Evolutionary conservation across 75 land plant species (phyloP).

Genomic region (Cryptomeria japonica): DNA sequence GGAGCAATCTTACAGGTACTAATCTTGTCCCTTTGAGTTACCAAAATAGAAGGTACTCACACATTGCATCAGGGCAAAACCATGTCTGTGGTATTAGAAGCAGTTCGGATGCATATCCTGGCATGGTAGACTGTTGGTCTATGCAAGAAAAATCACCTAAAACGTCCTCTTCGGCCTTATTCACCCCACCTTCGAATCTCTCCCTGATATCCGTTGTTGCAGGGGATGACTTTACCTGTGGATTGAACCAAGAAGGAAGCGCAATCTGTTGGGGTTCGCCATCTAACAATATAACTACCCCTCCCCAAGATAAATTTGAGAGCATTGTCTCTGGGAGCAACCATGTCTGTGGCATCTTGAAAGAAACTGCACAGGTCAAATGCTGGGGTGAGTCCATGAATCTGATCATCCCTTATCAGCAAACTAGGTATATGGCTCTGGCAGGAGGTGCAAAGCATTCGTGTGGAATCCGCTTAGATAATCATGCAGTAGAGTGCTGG

Average conservation of each 20-base stretch:
- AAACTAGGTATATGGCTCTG: conserved; percentile 34
- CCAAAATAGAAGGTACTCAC: conserved; percentile 28
- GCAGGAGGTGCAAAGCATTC: conserved; percentile 53
- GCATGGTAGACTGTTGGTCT: conserved; percentile 64
- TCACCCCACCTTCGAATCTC: conserved; percentile 16
- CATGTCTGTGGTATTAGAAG: conserved; percentile 63
- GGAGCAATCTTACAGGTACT: conserved; percentile 21
- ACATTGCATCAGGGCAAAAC: conserved; percentile 50
- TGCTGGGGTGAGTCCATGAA: conserved; percentile 51
- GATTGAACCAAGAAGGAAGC: conserved; percentile 28
- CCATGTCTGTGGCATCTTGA: conserved; percentile 53
- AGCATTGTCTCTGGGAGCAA: conserved; percentile 39
- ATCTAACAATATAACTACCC: conserved; percentile 19
- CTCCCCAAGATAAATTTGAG: conserved; percentile 16
- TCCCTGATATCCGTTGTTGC: conserved; percentile 40
- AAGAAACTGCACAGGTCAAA: conserved; percentile 20
- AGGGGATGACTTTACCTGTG: conserved; percentile 59
- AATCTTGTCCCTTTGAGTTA: conserved; percentile 43
- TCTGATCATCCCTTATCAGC: conserved; percentile 22
- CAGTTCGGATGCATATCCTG: conserved; percentile 25
- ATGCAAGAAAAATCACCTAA: conserved; percentile 7
- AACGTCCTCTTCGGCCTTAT: not conserved
- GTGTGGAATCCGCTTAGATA: conserved; percentile 58
- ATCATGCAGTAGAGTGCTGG: conserved; percentile 73
- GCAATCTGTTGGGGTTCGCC: conserved; percentile 59